Base-by-base conservation (phyloP, 176 grass and related monocot species). In the Cenchrus purpureus region DNA sequence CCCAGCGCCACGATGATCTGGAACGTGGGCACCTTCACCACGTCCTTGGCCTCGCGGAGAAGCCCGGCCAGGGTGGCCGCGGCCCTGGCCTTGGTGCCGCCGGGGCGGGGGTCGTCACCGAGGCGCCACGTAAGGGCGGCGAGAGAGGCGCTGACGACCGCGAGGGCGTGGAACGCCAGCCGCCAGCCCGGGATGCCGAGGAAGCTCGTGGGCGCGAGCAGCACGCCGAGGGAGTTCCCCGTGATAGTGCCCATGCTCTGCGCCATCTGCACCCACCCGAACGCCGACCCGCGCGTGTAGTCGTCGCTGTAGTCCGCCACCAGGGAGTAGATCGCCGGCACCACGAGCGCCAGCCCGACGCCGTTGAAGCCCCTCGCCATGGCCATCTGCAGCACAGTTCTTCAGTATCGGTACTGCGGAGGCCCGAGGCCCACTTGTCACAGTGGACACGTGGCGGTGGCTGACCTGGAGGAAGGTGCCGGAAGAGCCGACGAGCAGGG, bases 101-200 rank as follows among this genome's bases (percentile, higher is more conserved):
- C 29, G 10, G 72, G 80, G 2, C 61, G 79, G 17, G 86, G 86
- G 20, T 88, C 86, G 0, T 57, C 20, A 14, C 74, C 82, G 32
- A 85, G 68, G 15, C 72, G 6, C 87, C 87, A 68, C 20, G 62
- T 44, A 7, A 88, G 48, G 42, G 64, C 31, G 69, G 76, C 90
- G 8, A 88, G 44, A 6, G 32, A 31, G 4, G 15, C 59, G 2
- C 90, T 92, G 73, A 89, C 42, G 2, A 86, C 16, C 16, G 75
- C 77, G 10, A 91, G 29, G 0, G 82, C 16, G 59, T 78, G 83
- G 86, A 92, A 92, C 4, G 86, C 82, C 32, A 92, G 75, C 42
- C 90, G 79, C 90, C 90, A 92, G 42, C 90, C 90, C 11, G 82
- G 61, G 56, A 92, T 61, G 22, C 86, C 90, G 79, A 92, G 79